Conservation (phyloP, 2,329 filamentous ascomycete genomes). For the Cercospora berteroae region DNA sequence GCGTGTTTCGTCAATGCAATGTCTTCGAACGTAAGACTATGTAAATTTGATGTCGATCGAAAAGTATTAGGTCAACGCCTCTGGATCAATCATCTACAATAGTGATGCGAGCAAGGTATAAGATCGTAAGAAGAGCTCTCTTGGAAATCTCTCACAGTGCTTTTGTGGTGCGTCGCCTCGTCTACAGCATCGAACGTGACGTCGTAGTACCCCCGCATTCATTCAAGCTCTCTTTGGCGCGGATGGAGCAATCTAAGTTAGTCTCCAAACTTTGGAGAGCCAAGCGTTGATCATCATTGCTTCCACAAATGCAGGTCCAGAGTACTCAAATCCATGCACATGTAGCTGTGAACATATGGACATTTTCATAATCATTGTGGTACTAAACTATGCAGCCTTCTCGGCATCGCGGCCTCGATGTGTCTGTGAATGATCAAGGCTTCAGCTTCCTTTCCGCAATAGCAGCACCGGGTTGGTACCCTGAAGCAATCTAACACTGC, state of each 20-base stretch:
- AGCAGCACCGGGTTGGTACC: neutral
- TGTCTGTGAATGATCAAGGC: neutral
- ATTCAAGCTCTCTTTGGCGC: neutral
- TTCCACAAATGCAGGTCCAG: neutral
- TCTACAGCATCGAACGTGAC: constrained; percentile 6
- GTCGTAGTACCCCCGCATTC: constrained; percentile 1
- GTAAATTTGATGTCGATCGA: neutral
- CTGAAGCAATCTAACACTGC: neutral
- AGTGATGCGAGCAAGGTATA: neutral
- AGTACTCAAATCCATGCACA: neutral
- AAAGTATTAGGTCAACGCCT: neutral
- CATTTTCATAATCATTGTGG: neutral
- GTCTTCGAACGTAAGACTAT: neutral
- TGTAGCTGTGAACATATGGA: neutral
- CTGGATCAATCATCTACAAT: neutral
- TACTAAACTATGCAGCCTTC: neutral
- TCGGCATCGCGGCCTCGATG: neutral
- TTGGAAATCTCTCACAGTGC: neutral
- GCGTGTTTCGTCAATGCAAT: neutral
- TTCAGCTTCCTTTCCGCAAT: neutral
- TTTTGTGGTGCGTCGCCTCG: neutral
- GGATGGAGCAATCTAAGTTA: neutral
- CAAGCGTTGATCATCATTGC: neutral
- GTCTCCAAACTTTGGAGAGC: neutral
- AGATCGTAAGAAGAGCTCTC: neutral